phyloP scores from a whole-genome alignment of 2,329 filamentous ascomycete species.

The Colletotrichum cordylinicola region DNA sequence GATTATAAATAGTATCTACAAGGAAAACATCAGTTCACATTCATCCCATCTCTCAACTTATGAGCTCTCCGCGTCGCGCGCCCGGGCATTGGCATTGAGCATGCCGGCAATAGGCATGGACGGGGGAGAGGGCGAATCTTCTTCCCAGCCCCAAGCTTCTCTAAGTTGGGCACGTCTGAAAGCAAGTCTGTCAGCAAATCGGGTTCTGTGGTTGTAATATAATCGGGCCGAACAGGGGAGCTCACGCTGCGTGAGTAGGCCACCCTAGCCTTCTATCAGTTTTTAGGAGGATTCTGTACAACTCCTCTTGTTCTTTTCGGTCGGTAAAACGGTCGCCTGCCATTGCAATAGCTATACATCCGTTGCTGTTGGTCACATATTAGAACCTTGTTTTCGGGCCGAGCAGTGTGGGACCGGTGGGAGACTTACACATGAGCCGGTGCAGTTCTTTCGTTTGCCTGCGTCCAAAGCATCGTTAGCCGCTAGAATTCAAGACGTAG shows the following conservation, averaged over 20 bases:
- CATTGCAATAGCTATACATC: conserved; percentile 32
- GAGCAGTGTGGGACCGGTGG: neutral
- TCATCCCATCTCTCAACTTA: neutral
- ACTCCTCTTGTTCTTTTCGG: conserved; percentile 39
- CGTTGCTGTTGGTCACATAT: conserved; percentile 24
- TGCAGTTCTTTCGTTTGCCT: conserved; percentile 11
- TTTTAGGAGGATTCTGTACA: conserved; percentile 38
- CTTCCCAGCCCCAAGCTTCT: conserved; percentile 7
- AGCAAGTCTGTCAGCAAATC: neutral
- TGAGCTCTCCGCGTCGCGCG: neutral
- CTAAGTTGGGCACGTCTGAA: neutral
- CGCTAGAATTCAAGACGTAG: neutral
- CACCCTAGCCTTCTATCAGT: conserved; percentile 33
- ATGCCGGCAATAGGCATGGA: conserved; percentile 3
- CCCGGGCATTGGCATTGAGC: neutral
- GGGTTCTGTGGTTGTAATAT: neutral
- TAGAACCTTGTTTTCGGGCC: neutral
- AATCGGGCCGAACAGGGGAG: neutral
- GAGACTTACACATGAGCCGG: conserved; percentile 16
- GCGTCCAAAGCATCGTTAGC: neutral
- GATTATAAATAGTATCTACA: neutral
- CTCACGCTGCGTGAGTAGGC: conserved; percentile 33
- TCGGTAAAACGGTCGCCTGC: conserved; percentile 44
- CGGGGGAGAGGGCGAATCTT: neutral
- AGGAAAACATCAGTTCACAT: neutral